Evolutionary conservation across 371 early-diverging fungal species (phyloP).

Genomic region (Rhizopus microsporus): DNA sequence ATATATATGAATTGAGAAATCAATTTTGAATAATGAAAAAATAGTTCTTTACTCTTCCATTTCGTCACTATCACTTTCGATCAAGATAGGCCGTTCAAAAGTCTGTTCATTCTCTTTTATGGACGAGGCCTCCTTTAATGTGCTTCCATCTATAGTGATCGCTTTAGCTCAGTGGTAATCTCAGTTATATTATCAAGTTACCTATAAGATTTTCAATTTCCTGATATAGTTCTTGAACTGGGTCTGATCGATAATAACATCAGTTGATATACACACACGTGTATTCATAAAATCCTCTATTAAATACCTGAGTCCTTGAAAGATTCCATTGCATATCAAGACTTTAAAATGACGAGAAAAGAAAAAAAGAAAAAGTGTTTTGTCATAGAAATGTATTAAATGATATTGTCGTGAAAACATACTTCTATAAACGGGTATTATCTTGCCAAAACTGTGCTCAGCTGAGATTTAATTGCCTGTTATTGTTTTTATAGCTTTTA

Average conservation of each 20-base stretch:
- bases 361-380: slow-evolving; percentile 3
- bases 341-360: neutral
- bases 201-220: slow-evolving; percentile 28
- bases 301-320: neutral
- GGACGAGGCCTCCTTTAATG: neutral
- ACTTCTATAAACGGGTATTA: slow-evolving; percentile 17
- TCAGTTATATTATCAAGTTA: neutral
- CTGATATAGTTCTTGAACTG: slow-evolving; percentile 19
- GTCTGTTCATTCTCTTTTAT: neutral
- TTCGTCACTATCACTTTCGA: slow-evolving; percentile 29
- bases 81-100: slow-evolving; percentile 23
- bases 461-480: too few species aligned
- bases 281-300: neutral
- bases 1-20: neutral
- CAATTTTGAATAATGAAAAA: neutral
- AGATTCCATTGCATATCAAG: neutral
- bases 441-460: too few species aligned
- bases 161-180: neutral
- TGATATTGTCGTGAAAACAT: slow-evolving; percentile 13
- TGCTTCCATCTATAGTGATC: neutral
- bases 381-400: neutral
- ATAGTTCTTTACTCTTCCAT: slow-evolving; percentile 19
- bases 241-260: slow-evolving; percentile 3
- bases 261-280: neutral
- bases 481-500: neutral